A percentile compares a stretch with the other conserved stretches of the same genome.
phyloP scores from a whole-genome alignment of 768 basidiomycete species.

The Trametes cingulata region DNA sequence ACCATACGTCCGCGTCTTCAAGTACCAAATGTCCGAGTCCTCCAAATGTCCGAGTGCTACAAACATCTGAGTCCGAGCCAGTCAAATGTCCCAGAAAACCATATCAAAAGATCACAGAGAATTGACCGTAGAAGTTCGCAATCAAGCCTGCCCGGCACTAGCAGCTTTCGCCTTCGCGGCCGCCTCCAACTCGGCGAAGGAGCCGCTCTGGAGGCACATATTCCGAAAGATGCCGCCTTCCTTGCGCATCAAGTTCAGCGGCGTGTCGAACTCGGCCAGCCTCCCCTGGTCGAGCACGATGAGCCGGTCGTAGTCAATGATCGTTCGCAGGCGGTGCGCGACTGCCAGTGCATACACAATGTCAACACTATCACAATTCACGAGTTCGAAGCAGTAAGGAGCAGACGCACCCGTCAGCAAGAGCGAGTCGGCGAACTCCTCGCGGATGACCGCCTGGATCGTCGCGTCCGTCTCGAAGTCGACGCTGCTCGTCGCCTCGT shows the following conservation, averaged over 20 bases:
- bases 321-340: constrained; percentile 73
- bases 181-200: constrained; percentile 57
- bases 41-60: too few relatives aligned
- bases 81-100: too few relatives aligned
- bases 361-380: constrained; percentile 15
- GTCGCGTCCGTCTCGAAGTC: constrained; percentile 88
- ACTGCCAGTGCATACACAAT: too few relatives aligned
- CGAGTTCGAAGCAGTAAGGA: neutral
- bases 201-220: constrained; percentile 64
- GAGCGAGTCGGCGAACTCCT: constrained; percentile 77
- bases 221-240: constrained; percentile 50
- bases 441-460: constrained; percentile 84
- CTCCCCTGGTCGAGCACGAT: constrained; percentile 73
- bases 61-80: too few relatives aligned
- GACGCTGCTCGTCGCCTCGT: constrained; percentile 85
- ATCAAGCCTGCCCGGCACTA: too few relatives aligned
- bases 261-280: constrained; percentile 51
- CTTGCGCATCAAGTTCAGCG: constrained; percentile 46
- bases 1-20: too few relatives aligned
- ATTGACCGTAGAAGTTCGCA: too few relatives aligned
- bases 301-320: constrained; percentile 80
- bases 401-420: constrained; percentile 62
- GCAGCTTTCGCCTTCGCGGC: constrained; percentile 48
- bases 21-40: too few relatives aligned
- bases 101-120: too few relatives aligned